These are phyloP conservation scores for Cydonia oblonga DNA, from an alignment of 331 rosid genomes.

Conservation along the genomic window DNA sequence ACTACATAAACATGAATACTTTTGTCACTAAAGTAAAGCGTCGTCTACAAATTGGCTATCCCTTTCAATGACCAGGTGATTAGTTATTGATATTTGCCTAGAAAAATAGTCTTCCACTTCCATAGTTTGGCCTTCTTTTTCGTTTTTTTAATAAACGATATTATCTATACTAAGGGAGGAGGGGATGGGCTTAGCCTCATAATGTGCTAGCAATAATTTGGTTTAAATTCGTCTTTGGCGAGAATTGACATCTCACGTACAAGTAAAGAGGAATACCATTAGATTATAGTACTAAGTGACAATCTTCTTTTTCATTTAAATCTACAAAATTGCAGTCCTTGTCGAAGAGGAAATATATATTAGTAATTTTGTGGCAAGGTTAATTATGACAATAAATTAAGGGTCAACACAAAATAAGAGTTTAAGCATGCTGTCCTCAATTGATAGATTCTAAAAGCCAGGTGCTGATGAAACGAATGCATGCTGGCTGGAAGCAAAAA, in stretches of 20 bases:
- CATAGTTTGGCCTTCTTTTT: too few species aligned
- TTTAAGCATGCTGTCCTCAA: not conserved
- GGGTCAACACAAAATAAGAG: not conserved
- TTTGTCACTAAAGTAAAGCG: too few species aligned
- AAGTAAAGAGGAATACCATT: rapidly evolving
- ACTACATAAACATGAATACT: too few species aligned
- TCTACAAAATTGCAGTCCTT: too few species aligned
- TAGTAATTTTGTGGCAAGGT: not conserved
- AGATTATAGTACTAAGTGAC: too few species aligned
- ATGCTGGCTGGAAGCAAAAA: not conserved
- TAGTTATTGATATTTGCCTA: not conserved
- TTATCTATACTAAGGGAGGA: too few species aligned
- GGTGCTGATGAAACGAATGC: not conserved
- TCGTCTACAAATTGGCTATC: not conserved
- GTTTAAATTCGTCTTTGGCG: too few species aligned
- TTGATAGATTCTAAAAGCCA: not conserved
- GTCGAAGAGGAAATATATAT: not conserved
- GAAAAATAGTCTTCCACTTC: too few species aligned
- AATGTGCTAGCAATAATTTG: too few species aligned
- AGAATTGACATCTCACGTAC: too few species aligned
- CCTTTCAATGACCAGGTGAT: not conserved
- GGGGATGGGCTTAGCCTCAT: rapidly evolving
- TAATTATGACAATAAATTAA: not conserved
- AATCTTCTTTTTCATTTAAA: too few species aligned
- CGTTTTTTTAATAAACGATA: too few species aligned